Conservation (phyloP, 495 filamentous ascomycete species). For the Parmelia sp. region DNA sequence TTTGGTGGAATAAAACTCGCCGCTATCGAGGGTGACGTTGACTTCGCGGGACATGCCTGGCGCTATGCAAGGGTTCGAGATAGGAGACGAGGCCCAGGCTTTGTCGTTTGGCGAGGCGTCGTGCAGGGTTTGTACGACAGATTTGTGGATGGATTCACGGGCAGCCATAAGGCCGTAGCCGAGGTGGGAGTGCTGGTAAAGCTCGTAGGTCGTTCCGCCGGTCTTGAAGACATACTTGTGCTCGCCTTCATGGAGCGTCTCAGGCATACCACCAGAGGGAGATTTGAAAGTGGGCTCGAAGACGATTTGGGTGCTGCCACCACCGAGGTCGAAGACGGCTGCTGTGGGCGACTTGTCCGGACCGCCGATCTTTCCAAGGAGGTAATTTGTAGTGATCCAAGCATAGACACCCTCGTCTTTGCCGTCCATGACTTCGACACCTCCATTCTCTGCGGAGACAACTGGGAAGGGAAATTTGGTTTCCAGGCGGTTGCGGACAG, state of each 20-base stretch:
- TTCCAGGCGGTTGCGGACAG: slow-evolving; percentile 79
- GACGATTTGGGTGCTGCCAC: slow-evolving; percentile 95
- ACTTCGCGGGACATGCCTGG: slow-evolving; percentile 66
- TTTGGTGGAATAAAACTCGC: slow-evolving; percentile 48
- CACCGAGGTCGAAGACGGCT: slow-evolving; percentile 91
- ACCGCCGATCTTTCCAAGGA: slow-evolving; percentile 93
- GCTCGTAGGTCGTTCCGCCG: slow-evolving; percentile 79
- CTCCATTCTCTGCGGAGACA: slow-evolving; percentile 72
- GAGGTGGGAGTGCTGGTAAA: slow-evolving; percentile 99
- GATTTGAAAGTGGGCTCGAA: slow-evolving; percentile 91
- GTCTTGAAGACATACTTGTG: slow-evolving; percentile 94
- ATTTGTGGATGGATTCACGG: slow-evolving; percentile 73
- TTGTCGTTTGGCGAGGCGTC: slow-evolving; percentile 37
- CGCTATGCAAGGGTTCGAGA: slow-evolving; percentile 84
- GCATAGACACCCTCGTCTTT: slow-evolving; percentile 96
- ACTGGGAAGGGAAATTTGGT: slow-evolving; percentile 89
- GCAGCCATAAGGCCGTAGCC: slow-evolving; percentile 96
- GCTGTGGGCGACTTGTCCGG: slow-evolving; percentile 85
- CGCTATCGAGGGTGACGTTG: slow-evolving; percentile 58
- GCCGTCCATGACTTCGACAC: slow-evolving; percentile 93
- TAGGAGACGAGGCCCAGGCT: slow-evolving; percentile 55
- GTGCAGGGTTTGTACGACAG: slow-evolving; percentile 51
- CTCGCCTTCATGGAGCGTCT: slow-evolving; percentile 77
- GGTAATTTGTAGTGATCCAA: slow-evolving; percentile 98
- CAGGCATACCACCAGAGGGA: slow-evolving; percentile 75